Evolutionary conservation across 2,329 filamentous ascomycete species (phyloP).

Genomic region (Fusarium tricinctum): DNA sequence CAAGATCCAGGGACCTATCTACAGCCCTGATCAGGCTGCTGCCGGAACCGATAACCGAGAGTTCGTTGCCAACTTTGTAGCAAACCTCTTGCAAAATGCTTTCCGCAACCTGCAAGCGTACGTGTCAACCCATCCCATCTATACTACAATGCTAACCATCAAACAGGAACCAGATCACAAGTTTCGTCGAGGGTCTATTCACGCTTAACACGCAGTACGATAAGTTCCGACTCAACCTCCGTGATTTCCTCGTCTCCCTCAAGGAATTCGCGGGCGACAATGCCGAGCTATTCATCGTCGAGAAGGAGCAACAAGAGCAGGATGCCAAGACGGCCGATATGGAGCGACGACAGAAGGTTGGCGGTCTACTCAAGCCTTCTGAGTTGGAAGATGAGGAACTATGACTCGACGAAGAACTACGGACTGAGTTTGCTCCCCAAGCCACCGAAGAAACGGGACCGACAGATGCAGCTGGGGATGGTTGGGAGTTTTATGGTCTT

Average conservation of each 20-base stretch:
- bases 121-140: constrained; percentile 55
- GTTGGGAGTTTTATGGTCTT: constrained; percentile 76
- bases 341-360: constrained; percentile 93
- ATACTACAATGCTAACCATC: constrained; percentile 53
- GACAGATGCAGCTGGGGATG: constrained; percentile 60
- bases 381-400: constrained; percentile 92
- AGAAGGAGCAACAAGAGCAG: constrained; percentile 91
- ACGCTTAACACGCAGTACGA: constrained; percentile 88
- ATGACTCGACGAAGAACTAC: constrained; percentile 82
- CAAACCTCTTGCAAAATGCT: constrained; percentile 85
- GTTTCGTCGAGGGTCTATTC: constrained; percentile 92
- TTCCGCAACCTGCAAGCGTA: constrained; percentile 94
- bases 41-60: constrained; percentile 89
- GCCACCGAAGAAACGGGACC: constrained; percentile 48
- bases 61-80: constrained; percentile 90
- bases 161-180: constrained; percentile 82
- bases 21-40: constrained; percentile 84
- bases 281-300: constrained; percentile 90
- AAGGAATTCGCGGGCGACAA: constrained; percentile 98
- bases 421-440: constrained; percentile 69
- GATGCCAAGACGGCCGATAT: constrained; percentile 90
- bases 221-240: constrained; percentile 94
- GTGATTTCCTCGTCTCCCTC: constrained; percentile 96
- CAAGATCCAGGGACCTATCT: constrained; percentile 94
- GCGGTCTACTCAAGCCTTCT: constrained; percentile 95